Percentiles rank a stretch among this genome's conserved stretches.
These are phyloP conservation scores for Sporothrix protearum DNA, from an alignment of 2,329 filamentous ascomycete genomes.

Conservation along the genomic window DNA sequence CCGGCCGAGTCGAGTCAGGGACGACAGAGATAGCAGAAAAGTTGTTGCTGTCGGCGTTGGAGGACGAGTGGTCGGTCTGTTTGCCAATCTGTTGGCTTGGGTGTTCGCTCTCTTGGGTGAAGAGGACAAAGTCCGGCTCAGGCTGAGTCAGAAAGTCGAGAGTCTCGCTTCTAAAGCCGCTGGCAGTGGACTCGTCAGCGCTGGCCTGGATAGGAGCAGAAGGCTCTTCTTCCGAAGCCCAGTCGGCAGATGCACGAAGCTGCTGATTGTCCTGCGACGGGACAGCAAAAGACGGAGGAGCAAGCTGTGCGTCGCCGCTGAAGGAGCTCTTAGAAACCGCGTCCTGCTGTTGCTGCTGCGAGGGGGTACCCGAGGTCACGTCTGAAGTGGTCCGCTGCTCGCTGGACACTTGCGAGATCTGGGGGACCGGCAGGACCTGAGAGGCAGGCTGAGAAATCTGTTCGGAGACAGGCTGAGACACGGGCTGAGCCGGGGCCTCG, in stretches of 20 bases:
- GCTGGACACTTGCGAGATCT: not conserved
- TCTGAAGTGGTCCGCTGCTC: not conserved
- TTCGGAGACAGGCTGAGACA: too few relatives aligned
- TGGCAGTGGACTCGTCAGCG: not conserved
- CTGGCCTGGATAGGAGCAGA: not conserved
- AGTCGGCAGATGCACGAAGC: slow-evolving; percentile 20
- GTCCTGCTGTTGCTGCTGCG: not conserved
- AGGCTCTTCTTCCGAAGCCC: slow-evolving; percentile 13
- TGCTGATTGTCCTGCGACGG: not conserved
- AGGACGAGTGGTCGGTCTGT: not conserved
- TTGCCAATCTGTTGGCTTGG: not conserved
- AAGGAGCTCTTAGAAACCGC: not conserved
- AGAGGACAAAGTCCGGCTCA: slow-evolving; percentile 19
- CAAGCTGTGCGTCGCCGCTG: slow-evolving; percentile 4
- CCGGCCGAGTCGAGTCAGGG: slow-evolving; percentile 22
- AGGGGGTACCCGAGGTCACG: not conserved
- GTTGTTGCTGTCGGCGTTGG: not conserved
- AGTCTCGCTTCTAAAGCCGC: not conserved
- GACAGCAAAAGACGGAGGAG: not conserved
- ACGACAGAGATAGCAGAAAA: slow-evolving; percentile 17
- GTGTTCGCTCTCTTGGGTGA: slow-evolving; percentile 12
- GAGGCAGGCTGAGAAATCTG: too few relatives aligned
- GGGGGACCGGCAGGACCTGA: not conserved
- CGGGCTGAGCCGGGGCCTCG: not conserved
- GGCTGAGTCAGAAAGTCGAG: slow-evolving; percentile 26